Percentiles rank a stretch among this genome's conserved stretches.
These are phyloP conservation scores for Phellinidium pouzarii DNA, from an alignment of 1,284 basidiomycete species.

Conservation along the genomic window DNA sequence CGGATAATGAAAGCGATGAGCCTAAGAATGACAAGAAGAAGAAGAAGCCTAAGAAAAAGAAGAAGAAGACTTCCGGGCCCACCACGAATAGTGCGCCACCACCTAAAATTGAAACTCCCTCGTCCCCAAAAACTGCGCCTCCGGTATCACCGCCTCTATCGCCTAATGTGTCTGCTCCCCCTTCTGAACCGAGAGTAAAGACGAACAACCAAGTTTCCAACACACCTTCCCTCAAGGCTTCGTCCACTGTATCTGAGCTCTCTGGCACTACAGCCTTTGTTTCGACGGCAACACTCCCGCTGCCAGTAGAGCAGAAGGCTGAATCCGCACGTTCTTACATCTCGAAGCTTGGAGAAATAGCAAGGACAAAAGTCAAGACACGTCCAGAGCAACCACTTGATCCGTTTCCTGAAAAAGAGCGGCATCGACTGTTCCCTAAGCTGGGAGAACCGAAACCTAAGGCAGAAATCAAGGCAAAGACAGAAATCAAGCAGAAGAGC, in stretches of 20 bases:
- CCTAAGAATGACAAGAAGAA: conserved; percentile 45
- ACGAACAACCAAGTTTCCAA: conserved; percentile 3
- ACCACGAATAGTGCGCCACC: conserved; percentile 17
- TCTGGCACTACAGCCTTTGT: conserved; percentile 27
- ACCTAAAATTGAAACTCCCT: conserved; percentile 6
- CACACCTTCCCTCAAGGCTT: not conserved
- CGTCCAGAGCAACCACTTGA: conserved; percentile 50
- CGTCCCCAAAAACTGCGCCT: conserved; percentile 7
- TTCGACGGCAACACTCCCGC: conserved; percentile 41
- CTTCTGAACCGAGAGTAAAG: conserved; percentile 21
- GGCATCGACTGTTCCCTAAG: conserved; percentile 44
- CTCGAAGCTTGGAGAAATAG: conserved; percentile 36
- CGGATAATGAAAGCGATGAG: conserved; percentile 54
- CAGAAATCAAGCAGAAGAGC: conserved; percentile 34
- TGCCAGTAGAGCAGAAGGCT: conserved; percentile 42
- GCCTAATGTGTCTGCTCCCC: too few species aligned
- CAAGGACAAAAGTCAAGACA: conserved; percentile 64
- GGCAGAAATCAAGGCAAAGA: conserved; percentile 27
- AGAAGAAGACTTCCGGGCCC: conserved; percentile 44
- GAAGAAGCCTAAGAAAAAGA: conserved; percentile 63
- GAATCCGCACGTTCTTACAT: conserved; percentile 68
- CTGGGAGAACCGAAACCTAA: conserved; percentile 34
- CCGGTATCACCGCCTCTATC: conserved; percentile 17
- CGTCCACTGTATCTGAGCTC: conserved; percentile 21
- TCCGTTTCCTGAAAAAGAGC: conserved; percentile 31